Base-by-base conservation (phyloP, 306 rosid genomes). In the Castanopsis chinensis region DNA sequence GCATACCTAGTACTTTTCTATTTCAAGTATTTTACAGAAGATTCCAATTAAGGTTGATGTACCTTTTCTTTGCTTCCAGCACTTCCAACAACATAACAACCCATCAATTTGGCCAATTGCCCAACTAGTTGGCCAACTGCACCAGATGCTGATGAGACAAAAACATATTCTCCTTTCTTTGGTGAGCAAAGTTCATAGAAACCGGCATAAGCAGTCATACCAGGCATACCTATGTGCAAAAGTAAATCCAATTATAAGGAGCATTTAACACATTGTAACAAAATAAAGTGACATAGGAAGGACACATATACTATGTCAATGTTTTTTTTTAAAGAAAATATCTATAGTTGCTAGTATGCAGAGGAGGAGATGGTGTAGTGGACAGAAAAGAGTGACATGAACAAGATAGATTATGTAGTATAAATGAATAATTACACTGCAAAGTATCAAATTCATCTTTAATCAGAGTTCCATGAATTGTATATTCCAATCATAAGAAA, bases 1-100 rank as follows among this genome's bases (percentile, higher is more conserved):
- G 37, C 37, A 33, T 5, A 33, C 37, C 37, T 5, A 5, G 6
- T 33, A 33, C 33, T 25, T 25, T 25, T 25, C 27, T 25, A 0
- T 1, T 25, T 25, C 27, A 32, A 32, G 4, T 32, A 4, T 32
- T 32, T 32, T 32, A 32, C 0, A 32, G 33, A 32, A 32, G 33
- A 60, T 25, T 15, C 55, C 23, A 6, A n/a, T 69, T 2, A 43
- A 7, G 32, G 15, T 63, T 18, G 25, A 11, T 20, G 18, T 78
- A 87, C 93, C 86, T 88, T 90, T 28, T 86, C 81, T 68, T 83
- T 79, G 43, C 84, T 88, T n/a, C 90, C 88, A 15, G 88, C 90
- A 77, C 89, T 85, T 79, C 94, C 92, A 75, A 90, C 92, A 73
- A 88, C 94, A 86, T 90, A 88, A 52, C 92, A 90, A 23, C 89